A percentile compares a stretch with the other conserved stretches of the same genome.
Evolutionary conservation across 176 grass and related monocot genomes (phyloP).

Genomic region (Cenchrus fungigraminus): DNA sequence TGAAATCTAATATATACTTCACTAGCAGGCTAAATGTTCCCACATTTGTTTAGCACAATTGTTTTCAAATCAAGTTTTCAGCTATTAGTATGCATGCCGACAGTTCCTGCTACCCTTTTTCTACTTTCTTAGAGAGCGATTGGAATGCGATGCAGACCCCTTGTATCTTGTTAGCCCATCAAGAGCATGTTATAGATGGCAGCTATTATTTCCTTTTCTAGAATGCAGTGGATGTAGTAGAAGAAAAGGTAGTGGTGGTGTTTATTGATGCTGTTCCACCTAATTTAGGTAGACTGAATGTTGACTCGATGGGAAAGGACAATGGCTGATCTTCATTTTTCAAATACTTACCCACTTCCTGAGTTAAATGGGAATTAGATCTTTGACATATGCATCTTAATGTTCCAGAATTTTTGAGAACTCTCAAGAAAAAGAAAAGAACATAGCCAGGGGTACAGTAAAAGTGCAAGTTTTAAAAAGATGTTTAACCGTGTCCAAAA

Average conservation of each 20-base stretch:
- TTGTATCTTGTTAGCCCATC: constrained; percentile 19
- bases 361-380: not conserved
- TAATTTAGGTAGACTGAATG: constrained; percentile 43
- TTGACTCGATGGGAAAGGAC: not conserved
- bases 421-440: not conserved
- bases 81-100: constrained; percentile 8
- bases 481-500: not conserved
- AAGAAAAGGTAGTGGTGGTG: constrained; percentile 21
- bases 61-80: not conserved
- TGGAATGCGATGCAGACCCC: not conserved
- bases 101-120: not conserved
- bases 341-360: not conserved
- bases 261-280: constrained; percentile 6
- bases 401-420: not conserved
- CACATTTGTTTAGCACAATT: constrained; percentile 31
- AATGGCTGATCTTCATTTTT: not conserved
- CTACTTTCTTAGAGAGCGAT: not conserved
- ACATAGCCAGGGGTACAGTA: constrained; percentile 29
- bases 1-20: constrained; percentile 36
- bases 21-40: constrained; percentile 11
- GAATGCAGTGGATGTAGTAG: constrained; percentile 5
- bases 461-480: not conserved
- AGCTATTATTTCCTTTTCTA: not conserved
- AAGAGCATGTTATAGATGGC: constrained; percentile 5
- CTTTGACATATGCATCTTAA: not conserved